Evolutionary conservation across 2,329 filamentous ascomycete genomes (phyloP), one percentile per base, ranked within the genome.

Genomic region (Tothia fuscella): DNA sequence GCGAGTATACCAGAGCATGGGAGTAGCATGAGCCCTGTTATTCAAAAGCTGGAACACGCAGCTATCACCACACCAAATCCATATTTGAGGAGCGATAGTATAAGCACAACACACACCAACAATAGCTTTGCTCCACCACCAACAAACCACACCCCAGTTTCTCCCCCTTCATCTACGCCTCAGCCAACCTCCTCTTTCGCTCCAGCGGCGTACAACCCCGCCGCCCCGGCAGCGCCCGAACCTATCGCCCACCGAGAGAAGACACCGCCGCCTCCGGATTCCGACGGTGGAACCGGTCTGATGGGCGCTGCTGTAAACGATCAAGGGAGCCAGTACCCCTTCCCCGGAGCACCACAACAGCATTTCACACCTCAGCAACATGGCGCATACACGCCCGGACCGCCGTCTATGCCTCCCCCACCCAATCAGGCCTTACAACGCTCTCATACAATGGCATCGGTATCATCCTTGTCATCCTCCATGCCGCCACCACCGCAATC

Each of bases 141-240:
- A 7, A 29, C 49, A 4, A 42, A 41, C 26, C 42, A 31, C 32
- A 36, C n/a, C 53, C 53, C 55, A 6, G 47, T 53, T 12, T 47
- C 55, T 12, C 42, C 45, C n/a, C 55, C 53, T 36, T 52, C 57
- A 42, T 34, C 41, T 1, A 49, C 55, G 7, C 49, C 46, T 28
- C 50, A 50, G 26, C 58, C 65, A n/a, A n/a, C n/a, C n/a, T n/a
- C n/a, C n/a, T 68, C 53, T 51, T 80, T 78, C 50, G 67, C 62
- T 6, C 79, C 80, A 0, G 76, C 84, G 63, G 74, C 80, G 2
- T 88, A 88, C 55, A 88, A 88, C 54, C 83, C 83, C 3, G 82
- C 83, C 1, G 82, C 82, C 1, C 83, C 83, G 4, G 71, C 81
- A 0, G 80, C 81, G 0, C 81, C 82, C 1, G 82, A 88, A 56